Conservation (phyloP, 768 basidiomycete genomes). For the Xerocomus spinulosus region DNA sequence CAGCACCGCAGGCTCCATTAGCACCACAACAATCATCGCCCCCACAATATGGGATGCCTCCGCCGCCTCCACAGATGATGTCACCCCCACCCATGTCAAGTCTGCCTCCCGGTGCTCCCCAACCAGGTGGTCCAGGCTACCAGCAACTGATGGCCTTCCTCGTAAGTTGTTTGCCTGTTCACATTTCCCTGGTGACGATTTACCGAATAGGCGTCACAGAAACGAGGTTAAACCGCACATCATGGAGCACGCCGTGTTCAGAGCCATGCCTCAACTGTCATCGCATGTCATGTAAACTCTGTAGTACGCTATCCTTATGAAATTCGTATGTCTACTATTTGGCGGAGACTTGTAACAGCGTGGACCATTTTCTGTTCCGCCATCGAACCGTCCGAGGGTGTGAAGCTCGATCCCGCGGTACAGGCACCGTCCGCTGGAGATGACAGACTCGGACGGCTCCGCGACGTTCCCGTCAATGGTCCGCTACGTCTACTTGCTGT, state of each 20-base stretch:
- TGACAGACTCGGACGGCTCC: too few relatives aligned
- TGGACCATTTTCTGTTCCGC: slow-evolving; percentile 4
- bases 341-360: too few relatives aligned
- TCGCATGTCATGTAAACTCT: slow-evolving; percentile 8
- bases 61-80: slow-evolving; percentile 41
- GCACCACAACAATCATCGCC: slow-evolving; percentile 28
- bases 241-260: not conserved
- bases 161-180: slow-evolving; percentile 36
- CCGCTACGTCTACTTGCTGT: too few relatives aligned
- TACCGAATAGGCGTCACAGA: slow-evolving; percentile 24
- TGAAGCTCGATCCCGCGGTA: not conserved
- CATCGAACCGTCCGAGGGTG: too few relatives aligned
- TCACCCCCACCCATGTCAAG: slow-evolving; percentile 41
- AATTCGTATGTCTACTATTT: too few relatives aligned
- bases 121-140: slow-evolving; percentile 43
- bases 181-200: not conserved
- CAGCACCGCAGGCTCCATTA: slow-evolving; percentile 33
- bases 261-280: not conserved
- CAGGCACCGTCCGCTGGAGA: too few relatives aligned
- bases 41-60: slow-evolving; percentile 36
- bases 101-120: slow-evolving; percentile 37
- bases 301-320: slow-evolving; percentile 27
- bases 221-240: slow-evolving; percentile 17
- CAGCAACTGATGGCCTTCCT: slow-evolving; percentile 69
- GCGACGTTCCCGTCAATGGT: too few relatives aligned